Percentiles rank a stretch among this genome's conserved stretches.
Conservation (phyloP, 1,284 basidiomycete species). For the Ustilago hordei region DNA sequence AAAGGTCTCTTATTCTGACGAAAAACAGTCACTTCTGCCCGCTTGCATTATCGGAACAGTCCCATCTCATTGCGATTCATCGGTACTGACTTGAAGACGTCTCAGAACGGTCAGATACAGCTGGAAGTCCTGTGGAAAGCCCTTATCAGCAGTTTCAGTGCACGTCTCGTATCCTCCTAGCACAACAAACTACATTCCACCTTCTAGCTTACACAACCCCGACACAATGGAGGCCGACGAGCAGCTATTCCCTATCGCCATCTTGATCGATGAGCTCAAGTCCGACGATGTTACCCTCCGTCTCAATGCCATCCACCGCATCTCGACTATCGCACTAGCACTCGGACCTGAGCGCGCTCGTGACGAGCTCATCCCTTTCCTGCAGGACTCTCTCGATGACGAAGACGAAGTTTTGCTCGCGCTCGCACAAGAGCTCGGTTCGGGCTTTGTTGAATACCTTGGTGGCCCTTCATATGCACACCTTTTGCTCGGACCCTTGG, state of each 20-base stretch:
- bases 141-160: neutral
- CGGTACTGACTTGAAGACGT: neutral
- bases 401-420: constrained; percentile 98
- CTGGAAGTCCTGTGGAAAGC: neutral
- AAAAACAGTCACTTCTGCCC: neutral
- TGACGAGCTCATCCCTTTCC: constrained; percentile 95
- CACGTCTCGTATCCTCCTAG: neutral
- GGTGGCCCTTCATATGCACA: constrained; percentile 91
- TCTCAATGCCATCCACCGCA: constrained; percentile 95
- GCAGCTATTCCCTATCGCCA: constrained; percentile 70
- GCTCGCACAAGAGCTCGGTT: constrained; percentile 92
- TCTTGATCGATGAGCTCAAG: constrained; percentile 93
- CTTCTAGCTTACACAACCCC: neutral
- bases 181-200: neutral
- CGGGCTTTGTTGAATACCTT: constrained; percentile 86
- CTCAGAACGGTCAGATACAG: neutral
- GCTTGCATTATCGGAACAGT: neutral
- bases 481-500: constrained; percentile 88
- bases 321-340: constrained; percentile 97
- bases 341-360: constrained; percentile 94
- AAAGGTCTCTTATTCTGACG: neutral
- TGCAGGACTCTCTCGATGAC: constrained; percentile 97
- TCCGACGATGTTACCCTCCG: constrained; percentile 85
- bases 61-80: neutral
- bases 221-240: constrained; percentile 67